Evolutionary conservation across 306 rosid genomes (phyloP), one percentile per base, ranked within the genome.

Genomic region (Cyamopsis tetragonoloba): DNA sequence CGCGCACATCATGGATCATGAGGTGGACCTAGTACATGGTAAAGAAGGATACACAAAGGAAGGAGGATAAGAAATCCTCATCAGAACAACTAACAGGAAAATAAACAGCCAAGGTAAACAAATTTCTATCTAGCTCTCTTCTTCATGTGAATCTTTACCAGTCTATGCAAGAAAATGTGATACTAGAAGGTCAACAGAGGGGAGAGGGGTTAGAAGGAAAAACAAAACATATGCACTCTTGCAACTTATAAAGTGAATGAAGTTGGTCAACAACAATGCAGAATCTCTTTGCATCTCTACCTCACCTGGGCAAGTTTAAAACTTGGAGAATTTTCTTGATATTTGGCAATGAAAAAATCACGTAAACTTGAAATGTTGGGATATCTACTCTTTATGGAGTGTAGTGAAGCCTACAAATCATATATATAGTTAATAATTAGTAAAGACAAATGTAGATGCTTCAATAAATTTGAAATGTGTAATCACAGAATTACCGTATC

Each of bases 241-340:
- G 75, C 71, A 59, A 65, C 43, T 53, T 46, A 22, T 50, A 44
- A 30, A 34, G 63, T 20, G 23, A 80, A 53, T 65, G 34, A 22
- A 67, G 24, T 66, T 59, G 35, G 30, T 62, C 59, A 24, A 50
- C 39, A 57, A 48, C 50, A 58, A 64, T 15, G 58, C 24, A 41
- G 17, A 19, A 19, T 24, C 39, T 35, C 62, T 47, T 56, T 13
- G 72, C 51, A 63, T 64, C 48, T 18, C 72, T 51, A 28, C 22
- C 61, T 69, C 84, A 93, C 98, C 96, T 89, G 98, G 22, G 96
- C 98, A 86, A 89, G 91, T 84, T 93, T 93, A 78, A 93, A 93
- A 81, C 86, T 86, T 1, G 88, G 87, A 72, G 98, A 89, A 79
- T 83, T 75, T 80, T 86, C 93, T 86, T 81, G 79, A 76, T 89